Evolutionary conservation across 192 early-diverging fungal genomes (phyloP).

Genomic region (Cetraspora pellucida): DNA sequence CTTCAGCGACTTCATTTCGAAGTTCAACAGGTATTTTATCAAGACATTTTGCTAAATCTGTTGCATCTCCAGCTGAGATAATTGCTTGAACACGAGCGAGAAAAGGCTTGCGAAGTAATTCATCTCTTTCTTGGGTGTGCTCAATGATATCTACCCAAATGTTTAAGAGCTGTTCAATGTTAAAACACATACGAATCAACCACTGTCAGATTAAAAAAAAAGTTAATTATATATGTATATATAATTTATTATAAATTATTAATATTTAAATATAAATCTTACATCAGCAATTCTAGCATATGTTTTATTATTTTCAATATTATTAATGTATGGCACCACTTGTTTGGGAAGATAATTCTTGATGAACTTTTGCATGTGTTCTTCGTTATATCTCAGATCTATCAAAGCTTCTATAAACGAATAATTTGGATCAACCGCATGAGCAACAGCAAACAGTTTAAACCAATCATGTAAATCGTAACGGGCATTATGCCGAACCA

Average conservation of each 20-base stretch:
- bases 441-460: background rate
- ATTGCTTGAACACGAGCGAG: background rate
- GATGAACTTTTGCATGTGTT: background rate
- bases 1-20: background rate
- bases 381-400: background rate
- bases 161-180: background rate
- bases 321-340: background rate
- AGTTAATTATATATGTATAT: background rate
- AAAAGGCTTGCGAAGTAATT: background rate
- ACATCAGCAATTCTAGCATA: slow-evolving; percentile 8
- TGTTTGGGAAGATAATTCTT: background rate
- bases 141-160: background rate
- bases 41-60: background rate
- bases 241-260: background rate
- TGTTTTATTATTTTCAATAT: background rate
- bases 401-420: background rate
- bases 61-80: background rate
- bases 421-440: background rate
- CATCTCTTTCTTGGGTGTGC: background rate
- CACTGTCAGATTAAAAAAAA: background rate
- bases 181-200: background rate
- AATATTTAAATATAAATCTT: background rate
- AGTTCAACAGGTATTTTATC: background rate
- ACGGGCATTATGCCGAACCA: background rate
- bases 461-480: slow-evolving; percentile 2